Evolutionary conservation across 257 asterid species (phyloP), one percentile per base, ranked within the genome.

Genomic region (Ilex aquifolium): DNA sequence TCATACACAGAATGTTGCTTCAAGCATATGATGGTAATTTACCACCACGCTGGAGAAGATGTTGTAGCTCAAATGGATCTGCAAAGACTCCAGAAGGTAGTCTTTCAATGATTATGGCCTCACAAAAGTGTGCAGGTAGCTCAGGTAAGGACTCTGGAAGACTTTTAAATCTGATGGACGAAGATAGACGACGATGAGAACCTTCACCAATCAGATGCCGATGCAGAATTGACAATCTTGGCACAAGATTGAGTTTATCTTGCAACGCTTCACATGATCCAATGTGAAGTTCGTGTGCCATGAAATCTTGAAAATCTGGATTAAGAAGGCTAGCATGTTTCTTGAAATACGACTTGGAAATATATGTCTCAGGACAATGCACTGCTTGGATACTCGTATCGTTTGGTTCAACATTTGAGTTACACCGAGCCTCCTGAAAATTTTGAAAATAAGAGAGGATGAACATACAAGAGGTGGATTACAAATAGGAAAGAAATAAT

Each of bases 1-100:
- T 3, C 57, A 53, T 14, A 15, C 27, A 6, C 10, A 16, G 1
- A 17, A 17, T n/a, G 10, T 4, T 15, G 57, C 8, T 53, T 53
- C 2, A 53, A 53, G 15, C 0, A 54, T 48, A 29, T 6, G 8
- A 16, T 30, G 58, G 73, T 42, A 50, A 56, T 40, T 17, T 87
- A 89, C 97, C 96, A 56, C 78, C 82, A 7, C 88, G 87, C n/a
- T 77, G 88, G 57, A 86, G 83, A 65, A 87, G 87, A 79, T 84
- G 96, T 56, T 89, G 88, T 71, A 92, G 84, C 80, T 92, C 96
- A 74, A 92, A 92, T 53, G 96, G 93, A 76, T 92, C 99, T 30
- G 96, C 85, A 69, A 92, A 92, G 60, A 87, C 88, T 54, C 94
- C 99, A 59, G 79, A 65, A n/a, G 97, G 97, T 63, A 92, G 78